Percentiles rank a stretch among this genome's conserved stretches.
Evolutionary conservation across 2,329 filamentous ascomycete genomes (phyloP).

Genomic region (Diplodia intermedia): DNA sequence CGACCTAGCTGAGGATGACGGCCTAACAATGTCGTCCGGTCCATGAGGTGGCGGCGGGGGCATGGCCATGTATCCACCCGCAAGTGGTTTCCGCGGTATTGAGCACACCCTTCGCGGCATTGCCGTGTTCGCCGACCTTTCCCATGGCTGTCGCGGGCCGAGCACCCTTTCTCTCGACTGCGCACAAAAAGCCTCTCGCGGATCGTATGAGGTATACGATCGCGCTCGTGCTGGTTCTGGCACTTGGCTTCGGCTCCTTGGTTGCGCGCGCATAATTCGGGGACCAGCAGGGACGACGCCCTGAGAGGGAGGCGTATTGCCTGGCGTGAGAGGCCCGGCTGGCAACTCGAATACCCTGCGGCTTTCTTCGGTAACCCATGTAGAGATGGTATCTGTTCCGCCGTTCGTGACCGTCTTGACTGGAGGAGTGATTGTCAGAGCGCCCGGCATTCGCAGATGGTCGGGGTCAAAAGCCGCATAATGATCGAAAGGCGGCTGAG

Average conservation of each 20-base stretch:
- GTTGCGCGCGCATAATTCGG: background rate
- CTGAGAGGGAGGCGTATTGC: slow-evolving; percentile 4
- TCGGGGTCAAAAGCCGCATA: slow-evolving; percentile 30
- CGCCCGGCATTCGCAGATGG: slow-evolving; percentile 24
- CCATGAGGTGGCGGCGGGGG: no score
- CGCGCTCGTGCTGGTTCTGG: background rate
- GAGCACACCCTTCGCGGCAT: background rate
- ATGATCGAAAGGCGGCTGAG: slow-evolving; percentile 14
- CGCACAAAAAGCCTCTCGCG: background rate
- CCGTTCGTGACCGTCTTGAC: slow-evolving; percentile 16
- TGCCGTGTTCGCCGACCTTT: background rate
- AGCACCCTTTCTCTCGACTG: slow-evolving; percentile 7
- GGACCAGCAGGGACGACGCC: background rate
- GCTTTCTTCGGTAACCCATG: slow-evolving; percentile 11
- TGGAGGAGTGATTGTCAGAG: slow-evolving; percentile 15
- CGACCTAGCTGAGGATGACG: background rate
- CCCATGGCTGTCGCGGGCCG: background rate
- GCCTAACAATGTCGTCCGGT: background rate
- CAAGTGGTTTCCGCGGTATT: slow-evolving; percentile 12
- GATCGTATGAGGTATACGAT: background rate
- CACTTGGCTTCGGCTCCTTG: background rate
- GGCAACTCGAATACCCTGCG: slow-evolving; percentile 26
- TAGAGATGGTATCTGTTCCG: slow-evolving; percentile 19
- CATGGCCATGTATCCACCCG: background rate
- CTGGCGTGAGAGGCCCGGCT: slow-evolving; percentile 11